phyloP scores from a whole-genome alignment of 148 eudicot genomes.

The Silene uniflora region DNA sequence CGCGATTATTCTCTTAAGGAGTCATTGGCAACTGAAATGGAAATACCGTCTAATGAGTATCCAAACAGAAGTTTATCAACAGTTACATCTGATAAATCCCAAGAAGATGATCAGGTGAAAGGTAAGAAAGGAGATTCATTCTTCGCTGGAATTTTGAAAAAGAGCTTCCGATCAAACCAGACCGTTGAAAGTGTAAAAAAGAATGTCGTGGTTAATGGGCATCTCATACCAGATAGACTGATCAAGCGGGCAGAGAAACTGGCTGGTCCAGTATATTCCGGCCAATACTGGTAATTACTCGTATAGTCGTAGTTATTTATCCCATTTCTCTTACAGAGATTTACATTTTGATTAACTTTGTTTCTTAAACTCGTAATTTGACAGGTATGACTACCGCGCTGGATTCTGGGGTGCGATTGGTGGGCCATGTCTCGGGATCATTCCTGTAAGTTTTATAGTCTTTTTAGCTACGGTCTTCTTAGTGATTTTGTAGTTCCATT shows the following conservation, averaged over 20 bases:
- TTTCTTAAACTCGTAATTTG: slow-evolving; percentile 11
- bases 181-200: slow-evolving; percentile 40
- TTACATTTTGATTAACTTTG: background rate
- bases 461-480: background rate
- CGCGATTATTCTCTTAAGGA: slow-evolving; percentile 56
- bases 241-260: slow-evolving; percentile 83
- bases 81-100: slow-evolving; percentile 49
- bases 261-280: slow-evolving; percentile 80
- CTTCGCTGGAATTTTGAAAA: slow-evolving; percentile 61
- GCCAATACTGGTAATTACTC: slow-evolving; percentile 75
- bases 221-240: slow-evolving; percentile 60
- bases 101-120: slow-evolving; percentile 51
- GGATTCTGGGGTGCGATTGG: slow-evolving; percentile 98
- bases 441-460: slow-evolving; percentile 65
- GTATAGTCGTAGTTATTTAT: background rate
- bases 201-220: slow-evolving; percentile 70
- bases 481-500: background rate
- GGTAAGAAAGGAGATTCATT: slow-evolving; percentile 61
- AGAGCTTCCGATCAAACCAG: slow-evolving; percentile 55
- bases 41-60: slow-evolving; percentile 58
- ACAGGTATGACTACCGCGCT: slow-evolving; percentile 90
- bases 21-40: slow-evolving; percentile 75
- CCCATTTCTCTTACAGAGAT: background rate
- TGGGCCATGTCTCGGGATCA: slow-evolving; percentile 93
- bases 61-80: slow-evolving; percentile 45